Evolutionary conservation across 1,284 basidiomycete genomes (phyloP).

Genomic region (Schizophyllum commune): DNA sequence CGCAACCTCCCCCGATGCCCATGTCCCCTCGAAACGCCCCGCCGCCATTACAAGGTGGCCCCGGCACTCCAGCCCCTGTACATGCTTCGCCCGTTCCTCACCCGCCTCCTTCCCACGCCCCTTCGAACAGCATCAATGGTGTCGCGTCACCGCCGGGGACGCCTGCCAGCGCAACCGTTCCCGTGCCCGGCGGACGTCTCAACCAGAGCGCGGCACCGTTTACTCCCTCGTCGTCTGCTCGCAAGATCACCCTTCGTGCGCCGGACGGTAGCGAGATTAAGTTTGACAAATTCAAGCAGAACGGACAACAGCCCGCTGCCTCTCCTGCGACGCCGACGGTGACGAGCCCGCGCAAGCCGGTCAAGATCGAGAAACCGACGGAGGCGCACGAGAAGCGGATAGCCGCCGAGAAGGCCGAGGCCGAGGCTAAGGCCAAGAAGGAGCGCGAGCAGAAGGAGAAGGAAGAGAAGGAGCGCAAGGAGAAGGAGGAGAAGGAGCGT

Average conservation of each 20-base stretch:
- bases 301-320: conserved; percentile 21
- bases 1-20: conserved; percentile 37
- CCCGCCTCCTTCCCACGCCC: conserved; percentile 40
- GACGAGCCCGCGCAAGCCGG: conserved; percentile 38
- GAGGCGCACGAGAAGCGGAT: conserved; percentile 34
- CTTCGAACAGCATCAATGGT: conserved; percentile 36
- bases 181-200: conserved; percentile 32
- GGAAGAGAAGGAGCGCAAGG: conserved; percentile 27
- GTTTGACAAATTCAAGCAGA: conserved; percentile 41
- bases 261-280: conserved; percentile 54
- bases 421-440: conserved; percentile 38
- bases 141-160: conserved; percentile 65
- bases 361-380: conserved; percentile 31
- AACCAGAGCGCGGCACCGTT: conserved; percentile 59
- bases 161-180: conserved; percentile 40
- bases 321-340: conserved; percentile 36
- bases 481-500: conserved; percentile 28
- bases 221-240: conserved; percentile 34
- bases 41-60: conserved; percentile 39
- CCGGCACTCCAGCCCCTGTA: conserved; percentile 56
- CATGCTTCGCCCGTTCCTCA: conserved; percentile 50
- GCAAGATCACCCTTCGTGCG: conserved; percentile 32
- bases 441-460: conserved; percentile 30
- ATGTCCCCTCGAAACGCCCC: conserved; percentile 62
- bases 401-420: conserved; percentile 36